Conservation (phyloP, 257 asterid species). For the Solanum pinnatisectum region DNA sequence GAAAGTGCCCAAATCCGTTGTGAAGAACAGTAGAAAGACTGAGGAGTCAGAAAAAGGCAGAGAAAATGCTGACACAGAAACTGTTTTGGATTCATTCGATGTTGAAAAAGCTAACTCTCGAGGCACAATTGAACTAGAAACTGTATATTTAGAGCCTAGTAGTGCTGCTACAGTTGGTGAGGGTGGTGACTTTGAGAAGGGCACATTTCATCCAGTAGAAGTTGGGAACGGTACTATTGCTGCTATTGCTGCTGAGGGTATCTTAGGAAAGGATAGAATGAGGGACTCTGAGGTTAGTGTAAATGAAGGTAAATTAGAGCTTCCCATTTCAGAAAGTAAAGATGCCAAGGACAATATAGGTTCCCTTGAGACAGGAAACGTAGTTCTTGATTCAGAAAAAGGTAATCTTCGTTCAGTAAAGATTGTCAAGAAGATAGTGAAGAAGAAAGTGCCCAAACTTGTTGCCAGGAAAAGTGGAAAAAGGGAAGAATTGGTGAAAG, state of each 20-base stretch:
- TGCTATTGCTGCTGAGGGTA: background rate
- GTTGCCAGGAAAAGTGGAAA: constrained; percentile 5
- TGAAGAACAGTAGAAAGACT: background rate
- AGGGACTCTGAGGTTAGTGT: constrained; percentile 4
- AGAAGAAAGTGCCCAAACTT: constrained; percentile 57
- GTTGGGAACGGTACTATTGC: constrained; percentile 5
- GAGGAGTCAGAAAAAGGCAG: constrained; percentile 3
- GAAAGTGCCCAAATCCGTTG: constrained; percentile 38
- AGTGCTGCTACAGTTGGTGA: constrained; percentile 6
- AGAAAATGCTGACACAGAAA: background rate
- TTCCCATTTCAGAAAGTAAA: background rate
- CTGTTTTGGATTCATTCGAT: background rate
- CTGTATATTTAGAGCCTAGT: background rate
- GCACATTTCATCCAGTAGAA: constrained; percentile 2
- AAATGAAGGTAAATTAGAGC: background rate
- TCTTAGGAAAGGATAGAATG: background rate
- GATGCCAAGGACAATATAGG: constrained; percentile 5
- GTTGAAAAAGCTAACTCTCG: background rate
- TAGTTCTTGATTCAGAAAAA: background rate
- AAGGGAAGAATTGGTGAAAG: constrained; percentile 9
- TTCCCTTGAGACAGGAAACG: background rate
- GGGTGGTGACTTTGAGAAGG: constrained; percentile 2
- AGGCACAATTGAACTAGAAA: background rate
- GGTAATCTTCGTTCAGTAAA: constrained; percentile 7
- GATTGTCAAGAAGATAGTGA: constrained; percentile 54